Conservation (phyloP, 371 early-diverging fungal species). For the Dichotomocladium elegans region DNA sequence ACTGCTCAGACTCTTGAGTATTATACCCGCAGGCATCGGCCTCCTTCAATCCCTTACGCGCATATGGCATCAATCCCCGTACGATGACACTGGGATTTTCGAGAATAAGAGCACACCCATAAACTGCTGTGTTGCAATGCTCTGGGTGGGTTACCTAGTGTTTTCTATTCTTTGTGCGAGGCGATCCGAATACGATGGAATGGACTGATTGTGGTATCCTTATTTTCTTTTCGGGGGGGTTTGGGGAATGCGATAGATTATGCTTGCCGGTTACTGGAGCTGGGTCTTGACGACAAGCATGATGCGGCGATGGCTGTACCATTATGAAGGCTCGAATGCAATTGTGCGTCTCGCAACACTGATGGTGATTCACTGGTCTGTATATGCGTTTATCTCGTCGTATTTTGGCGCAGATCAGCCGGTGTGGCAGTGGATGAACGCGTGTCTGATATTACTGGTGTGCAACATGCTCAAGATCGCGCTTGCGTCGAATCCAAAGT, state of each 20-base stretch:
- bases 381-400: conserved; percentile 49
- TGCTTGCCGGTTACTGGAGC: conserved; percentile 58
- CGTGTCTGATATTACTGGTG: conserved; percentile 43
- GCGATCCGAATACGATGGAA: no score
- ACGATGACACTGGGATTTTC: conserved; percentile 44
- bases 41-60: conserved; percentile 36
- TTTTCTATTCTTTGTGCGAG: not conserved
- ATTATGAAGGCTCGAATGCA: conserved; percentile 57
- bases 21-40: conserved; percentile 52
- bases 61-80: conserved; percentile 26
- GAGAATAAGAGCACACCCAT: conserved; percentile 53
- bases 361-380: conserved; percentile 57
- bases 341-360: conserved; percentile 59
- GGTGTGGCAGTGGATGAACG: conserved; percentile 62
- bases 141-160: conserved; percentile 46
- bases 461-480: conserved; percentile 33
- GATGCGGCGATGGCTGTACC: conserved; percentile 56
- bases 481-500: conserved; percentile 27
- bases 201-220: no score
- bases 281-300: conserved; percentile 58
- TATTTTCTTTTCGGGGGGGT: no score
- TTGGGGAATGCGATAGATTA: no score
- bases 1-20: conserved; percentile 30
- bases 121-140: conserved; percentile 52
- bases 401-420: conserved; percentile 57